Percentiles rank a stretch among this genome's conserved stretches.
Evolutionary conservation across 768 basidiomycete genomes (phyloP).

Genomic region (Lactarius sp.): DNA sequence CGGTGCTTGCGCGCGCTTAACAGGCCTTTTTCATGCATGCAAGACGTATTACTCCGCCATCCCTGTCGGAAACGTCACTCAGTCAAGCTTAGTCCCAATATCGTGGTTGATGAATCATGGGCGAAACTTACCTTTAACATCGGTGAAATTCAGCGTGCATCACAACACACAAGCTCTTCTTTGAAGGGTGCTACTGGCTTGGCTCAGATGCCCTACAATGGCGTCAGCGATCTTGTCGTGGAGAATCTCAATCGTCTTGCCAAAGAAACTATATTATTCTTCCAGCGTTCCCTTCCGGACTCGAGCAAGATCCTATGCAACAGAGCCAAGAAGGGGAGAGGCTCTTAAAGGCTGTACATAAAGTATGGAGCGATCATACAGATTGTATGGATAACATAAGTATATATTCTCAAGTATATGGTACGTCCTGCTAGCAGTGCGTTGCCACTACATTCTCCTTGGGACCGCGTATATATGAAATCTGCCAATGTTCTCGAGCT

Average conservation of each 20-base stretch:
- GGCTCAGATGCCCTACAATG: slow-evolving; percentile 86
- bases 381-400: slow-evolving; percentile 83
- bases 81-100: slow-evolving; percentile 61
- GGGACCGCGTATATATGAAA: slow-evolving; percentile 91
- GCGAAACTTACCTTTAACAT: slow-evolving; percentile 76
- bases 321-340: slow-evolving; percentile 79
- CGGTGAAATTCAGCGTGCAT: slow-evolving; percentile 65
- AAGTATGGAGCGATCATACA: slow-evolving; percentile 92
- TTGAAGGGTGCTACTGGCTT: slow-evolving; percentile 91
- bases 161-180: slow-evolving; percentile 60
- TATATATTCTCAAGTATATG: slow-evolving; percentile 92
- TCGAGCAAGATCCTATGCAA: slow-evolving; percentile 61
- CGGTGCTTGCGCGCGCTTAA: background rate
- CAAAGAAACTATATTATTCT: slow-evolving; percentile 53
- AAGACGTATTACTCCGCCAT: slow-evolving; percentile 70
- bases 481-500: slow-evolving; percentile 73
- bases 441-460: slow-evolving; percentile 3
- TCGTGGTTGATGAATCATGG: slow-evolving; percentile 85
- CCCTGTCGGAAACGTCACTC: slow-evolving; percentile 49
- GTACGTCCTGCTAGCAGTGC: slow-evolving; percentile 39
- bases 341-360: slow-evolving; percentile 74
- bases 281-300: slow-evolving; percentile 77
- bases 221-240: slow-evolving; percentile 69
- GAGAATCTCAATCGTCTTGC: slow-evolving; percentile 83
- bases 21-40: background rate